Evolutionary conservation across 768 basidiomycete species (phyloP), one percentile per base, ranked within the genome.

Genomic region (Macrocybe gigantea): DNA sequence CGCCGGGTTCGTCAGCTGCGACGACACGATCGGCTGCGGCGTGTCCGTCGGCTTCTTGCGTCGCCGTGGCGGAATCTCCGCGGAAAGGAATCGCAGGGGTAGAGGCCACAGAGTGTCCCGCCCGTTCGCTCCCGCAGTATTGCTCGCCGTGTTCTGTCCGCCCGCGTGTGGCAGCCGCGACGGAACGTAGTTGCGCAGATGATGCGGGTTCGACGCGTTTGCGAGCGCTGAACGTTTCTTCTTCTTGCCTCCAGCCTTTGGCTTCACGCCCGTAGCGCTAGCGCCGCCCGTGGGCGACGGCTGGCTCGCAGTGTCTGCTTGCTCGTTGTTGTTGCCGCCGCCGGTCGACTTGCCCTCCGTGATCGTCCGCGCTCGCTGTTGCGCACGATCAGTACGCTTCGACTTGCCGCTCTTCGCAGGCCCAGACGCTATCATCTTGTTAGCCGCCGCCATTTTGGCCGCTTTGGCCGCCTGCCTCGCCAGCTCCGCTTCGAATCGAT

Each of bases 141-240:
- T 22, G 22, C 22, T 22, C 22, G 22, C 22, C 42, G 65, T 59
- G 51, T 73, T 71, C n/a, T 65, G 63, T 29, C 64, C 49, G 59
- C 62, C 68, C 29, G 48, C 57, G 56, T 73, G 63, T 3, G 90
- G 84, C 45, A 91, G 68, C 11, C 90, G 76, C 38, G 91, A 93
- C 11, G 92, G 90, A 38, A 93, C 81, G 68, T 93, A 98, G 70
- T 97, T 97, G 60, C 87, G 77, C 49, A 94, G 75, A 68, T 96
- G 94, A 67, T 98, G 95, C 3, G 92, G 93, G 61, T 98, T 96
- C 45, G 89, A 88, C 39, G 91, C 92, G 63, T 96, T 95, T 39
- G 93, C 92, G 32, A 92, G 73, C 5, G 86, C 86, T 42, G 86
- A 85, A 42, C 92, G 79, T 69, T 96, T 97, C 82, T 96, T 97